Evolutionary conservation across 2,329 filamentous ascomycete genomes (phyloP).

Genomic region (Boeremia lycopersici): DNA sequence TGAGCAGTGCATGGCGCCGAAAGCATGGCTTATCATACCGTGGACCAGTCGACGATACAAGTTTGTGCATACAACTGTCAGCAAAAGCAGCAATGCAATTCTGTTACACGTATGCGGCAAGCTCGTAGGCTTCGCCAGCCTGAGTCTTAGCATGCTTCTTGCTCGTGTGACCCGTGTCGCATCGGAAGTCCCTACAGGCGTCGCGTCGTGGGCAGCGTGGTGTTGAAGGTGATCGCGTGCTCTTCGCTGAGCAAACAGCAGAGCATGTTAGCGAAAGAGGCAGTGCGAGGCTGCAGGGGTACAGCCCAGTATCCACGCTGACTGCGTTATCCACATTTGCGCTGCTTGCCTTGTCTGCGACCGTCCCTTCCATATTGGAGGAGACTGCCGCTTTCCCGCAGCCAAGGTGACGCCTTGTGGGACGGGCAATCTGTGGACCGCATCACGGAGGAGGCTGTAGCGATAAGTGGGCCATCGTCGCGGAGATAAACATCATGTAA

Average conservation of each 20-base stretch:
- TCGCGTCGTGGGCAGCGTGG: not conserved
- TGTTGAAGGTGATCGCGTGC: constrained; percentile 8
- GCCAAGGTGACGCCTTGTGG: constrained; percentile 17
- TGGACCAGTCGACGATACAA: constrained; percentile 17
- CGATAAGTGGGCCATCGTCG: not conserved
- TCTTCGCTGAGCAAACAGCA: not conserved
- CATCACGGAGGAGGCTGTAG: not conserved
- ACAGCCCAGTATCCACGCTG: constrained; percentile 4
- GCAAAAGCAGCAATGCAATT: constrained; percentile 10
- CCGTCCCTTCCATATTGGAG: constrained; percentile 8
- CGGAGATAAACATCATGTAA: not conserved
- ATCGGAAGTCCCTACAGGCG: not conserved
- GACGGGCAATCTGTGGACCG: constrained; percentile 10
- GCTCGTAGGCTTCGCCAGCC: constrained; percentile 10
- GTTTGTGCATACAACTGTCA: constrained; percentile 20
- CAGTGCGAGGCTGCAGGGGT: constrained; percentile 11
- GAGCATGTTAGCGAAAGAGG: constrained; percentile 9
- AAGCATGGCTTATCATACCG: constrained; percentile 8
- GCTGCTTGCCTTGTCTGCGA: constrained; percentile 10
- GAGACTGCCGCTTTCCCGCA: constrained; percentile 2
- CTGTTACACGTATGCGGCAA: constrained; percentile 13
- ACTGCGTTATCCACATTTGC: constrained; percentile 7
- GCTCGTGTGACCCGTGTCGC: constrained; percentile 6
- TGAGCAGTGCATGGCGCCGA: not conserved
- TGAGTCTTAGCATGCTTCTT: constrained; percentile 16